These are phyloP conservation scores for Lactifluus subvellereus DNA, from an alignment of 768 basidiomycete species.

Conservation along the genomic window DNA sequence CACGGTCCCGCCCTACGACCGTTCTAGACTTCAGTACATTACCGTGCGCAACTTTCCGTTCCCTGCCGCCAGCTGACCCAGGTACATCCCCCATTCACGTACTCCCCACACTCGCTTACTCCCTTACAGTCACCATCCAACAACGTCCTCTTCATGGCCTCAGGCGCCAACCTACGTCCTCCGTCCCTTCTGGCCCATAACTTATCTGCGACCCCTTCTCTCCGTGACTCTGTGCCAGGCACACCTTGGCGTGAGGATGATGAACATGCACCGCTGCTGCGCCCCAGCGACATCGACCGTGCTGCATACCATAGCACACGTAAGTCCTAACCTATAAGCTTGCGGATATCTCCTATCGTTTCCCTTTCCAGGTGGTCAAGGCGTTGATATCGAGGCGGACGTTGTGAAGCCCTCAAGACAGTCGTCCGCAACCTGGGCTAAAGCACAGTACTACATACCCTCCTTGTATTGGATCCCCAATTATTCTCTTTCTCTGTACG, in stretches of 20 bases:
- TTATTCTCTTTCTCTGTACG: constrained; percentile 64
- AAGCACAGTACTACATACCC: constrained; percentile 71
- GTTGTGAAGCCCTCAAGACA: background rate
- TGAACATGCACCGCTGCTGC: constrained; percentile 14
- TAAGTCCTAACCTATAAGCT: background rate
- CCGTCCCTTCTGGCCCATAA: background rate
- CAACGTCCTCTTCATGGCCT: background rate
- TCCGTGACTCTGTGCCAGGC: constrained; percentile 2
- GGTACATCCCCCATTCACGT: background rate
- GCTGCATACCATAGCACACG: background rate
- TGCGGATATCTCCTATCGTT: background rate
- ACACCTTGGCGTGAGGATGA: constrained; percentile 16
- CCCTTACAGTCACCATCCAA: background rate
- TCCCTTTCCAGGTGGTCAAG: background rate
- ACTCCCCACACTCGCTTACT: background rate
- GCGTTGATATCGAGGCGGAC: constrained; percentile 2
- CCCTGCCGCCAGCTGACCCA: background rate
- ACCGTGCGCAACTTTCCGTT: background rate
- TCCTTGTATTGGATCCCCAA: constrained; percentile 74
- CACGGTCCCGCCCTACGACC: too few species aligned
- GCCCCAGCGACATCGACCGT: constrained; percentile 15
- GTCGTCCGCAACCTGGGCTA: constrained; percentile 32
- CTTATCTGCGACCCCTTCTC: background rate
- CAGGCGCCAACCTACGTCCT: background rate
- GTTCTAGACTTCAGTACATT: background rate